phyloP scores from a whole-genome alignment of 1,284 basidiomycete species.

The Cerrena zonata region DNA sequence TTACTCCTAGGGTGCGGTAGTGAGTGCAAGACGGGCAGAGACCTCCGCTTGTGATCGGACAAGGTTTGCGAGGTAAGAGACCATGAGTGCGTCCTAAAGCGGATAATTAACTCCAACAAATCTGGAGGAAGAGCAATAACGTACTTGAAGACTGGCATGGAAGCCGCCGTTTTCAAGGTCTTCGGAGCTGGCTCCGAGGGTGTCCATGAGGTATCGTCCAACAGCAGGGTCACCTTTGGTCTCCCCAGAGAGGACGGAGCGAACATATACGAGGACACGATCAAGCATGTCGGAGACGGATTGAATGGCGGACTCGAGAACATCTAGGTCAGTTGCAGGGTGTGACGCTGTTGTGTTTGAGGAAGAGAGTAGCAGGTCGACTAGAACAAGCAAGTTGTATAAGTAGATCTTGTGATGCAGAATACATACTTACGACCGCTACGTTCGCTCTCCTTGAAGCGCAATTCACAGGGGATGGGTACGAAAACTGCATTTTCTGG shows the following conservation, averaged over 20 bases:
- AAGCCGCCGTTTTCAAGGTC: constrained; percentile 71
- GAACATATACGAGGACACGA: constrained; percentile 82
- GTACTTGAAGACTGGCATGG: constrained; percentile 68
- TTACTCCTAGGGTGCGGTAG: constrained; percentile 31
- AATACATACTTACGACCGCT: constrained; percentile 65
- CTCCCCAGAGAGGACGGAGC: constrained; percentile 74
- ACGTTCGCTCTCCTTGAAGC: constrained; percentile 77
- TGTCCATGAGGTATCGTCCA: constrained; percentile 89
- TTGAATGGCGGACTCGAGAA: constrained; percentile 68
- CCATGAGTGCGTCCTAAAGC: constrained; percentile 82
- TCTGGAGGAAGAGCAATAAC: constrained; percentile 18
- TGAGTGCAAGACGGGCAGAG: constrained; percentile 81
- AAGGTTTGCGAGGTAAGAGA: constrained; percentile 91
- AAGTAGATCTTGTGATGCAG: neutral
- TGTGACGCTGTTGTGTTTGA: constrained; percentile 41
- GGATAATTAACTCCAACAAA: constrained; percentile 1
- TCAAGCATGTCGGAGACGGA: constrained; percentile 77
- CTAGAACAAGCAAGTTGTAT: constrained; percentile 33
- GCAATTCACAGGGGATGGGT: constrained; percentile 78
- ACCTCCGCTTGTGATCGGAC: constrained; percentile 93
- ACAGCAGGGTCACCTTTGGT: constrained; percentile 80
- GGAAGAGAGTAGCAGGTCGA: constrained; percentile 66
- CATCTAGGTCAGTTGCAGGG: constrained; percentile 56
- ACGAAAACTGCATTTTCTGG: constrained; percentile 89
- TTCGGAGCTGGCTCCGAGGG: constrained; percentile 65